Evolutionary conservation across 106 monocot species (phyloP), one percentile per base, ranked within the genome.

Genomic region (Dendrobium catenatum): DNA sequence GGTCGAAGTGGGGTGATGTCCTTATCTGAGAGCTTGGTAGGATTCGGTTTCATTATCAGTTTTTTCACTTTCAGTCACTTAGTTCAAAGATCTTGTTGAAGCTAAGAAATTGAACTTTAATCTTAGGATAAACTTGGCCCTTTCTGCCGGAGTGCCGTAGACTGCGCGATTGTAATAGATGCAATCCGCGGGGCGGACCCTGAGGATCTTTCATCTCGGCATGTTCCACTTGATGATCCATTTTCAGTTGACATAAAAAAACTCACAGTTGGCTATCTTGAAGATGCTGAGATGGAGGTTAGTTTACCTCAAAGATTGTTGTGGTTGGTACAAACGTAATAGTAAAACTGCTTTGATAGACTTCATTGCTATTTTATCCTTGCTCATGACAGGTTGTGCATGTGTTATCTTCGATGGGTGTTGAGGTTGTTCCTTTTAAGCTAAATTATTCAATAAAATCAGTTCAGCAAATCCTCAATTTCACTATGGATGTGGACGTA

Each of bases 401-500:
- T 77, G 87, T 96, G 80, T 87, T 96, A 47, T 76, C 85, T 43
- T 84, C 90, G 29, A 92, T 85, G 85, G 96, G 96, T 56, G 91
- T 96, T 54, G 86, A 89, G n/a, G 40, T 92, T 29, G 86, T 94
- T 19, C 96, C 96, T 51, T 96, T 92, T 82, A 87, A 96, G 80
- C 81, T 96, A 68, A 89, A 92, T 29, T 96, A 96, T 78, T 90
- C 89, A 0, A 87, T 96, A 13, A 77, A 85, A 79, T 82, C 87
- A 67, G 96, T 90, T 26, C 93, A 96, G 81, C 83, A 89, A 24
- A 85, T 92, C 55, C 87, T 93, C 47, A 96, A 96, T 73, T 92
- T 96, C 55, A 96, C 96, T n/a, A 94, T 96, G 96, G 96, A 96
- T 79, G 94, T 94, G 16, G 96, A 96, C 68, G 90, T 94, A 92